Percentiles rank a stretch among this genome's conserved stretches.
These are phyloP conservation scores for Parafenestella ontariensis DNA, from an alignment of 2,329 filamentous ascomycete genomes.

Conservation along the genomic window DNA sequence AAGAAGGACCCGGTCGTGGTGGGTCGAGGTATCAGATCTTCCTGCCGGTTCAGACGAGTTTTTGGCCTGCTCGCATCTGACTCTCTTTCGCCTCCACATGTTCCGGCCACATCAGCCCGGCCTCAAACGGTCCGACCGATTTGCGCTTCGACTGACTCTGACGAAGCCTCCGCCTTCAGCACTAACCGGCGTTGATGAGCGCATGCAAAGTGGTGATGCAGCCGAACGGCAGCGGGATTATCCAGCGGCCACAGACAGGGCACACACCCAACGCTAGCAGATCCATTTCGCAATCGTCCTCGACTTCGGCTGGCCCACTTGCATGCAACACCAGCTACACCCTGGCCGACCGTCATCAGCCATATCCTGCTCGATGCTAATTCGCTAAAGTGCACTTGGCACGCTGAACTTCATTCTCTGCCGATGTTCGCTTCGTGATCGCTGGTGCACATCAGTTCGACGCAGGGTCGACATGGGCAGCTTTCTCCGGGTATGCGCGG, in stretches of 20 bases:
- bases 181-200: slow-evolving; percentile 6
- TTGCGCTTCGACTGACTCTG: slow-evolving; percentile 5
- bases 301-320: slow-evolving; percentile 18
- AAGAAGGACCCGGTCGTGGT: neutral
- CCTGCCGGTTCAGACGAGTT: neutral
- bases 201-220: slow-evolving; percentile 25
- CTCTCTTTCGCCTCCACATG: slow-evolving; percentile 22
- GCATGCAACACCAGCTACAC: slow-evolving; percentile 19
- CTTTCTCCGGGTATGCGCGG: neutral
- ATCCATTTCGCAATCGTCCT: slow-evolving; percentile 21
- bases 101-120: slow-evolving; percentile 28
- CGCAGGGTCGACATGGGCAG: too few species aligned
- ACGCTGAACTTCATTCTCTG: slow-evolving; percentile 20
- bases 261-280: slow-evolving; percentile 17
- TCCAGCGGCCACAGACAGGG: slow-evolving; percentile 10
- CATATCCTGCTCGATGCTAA: slow-evolving; percentile 21
- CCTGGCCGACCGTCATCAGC: slow-evolving; percentile 21
- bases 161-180: neutral
- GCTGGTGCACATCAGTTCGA: slow-evolving; percentile 21
- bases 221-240: slow-evolving; percentile 18
- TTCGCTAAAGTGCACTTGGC: slow-evolving; percentile 18
- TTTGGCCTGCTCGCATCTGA: slow-evolving; percentile 20
- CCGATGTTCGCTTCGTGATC: slow-evolving; percentile 22
- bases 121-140: slow-evolving; percentile 28
- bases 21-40: too few species aligned